Base-by-base conservation (phyloP, 306 rosid species). In the Cucumis hystrix region DNA sequence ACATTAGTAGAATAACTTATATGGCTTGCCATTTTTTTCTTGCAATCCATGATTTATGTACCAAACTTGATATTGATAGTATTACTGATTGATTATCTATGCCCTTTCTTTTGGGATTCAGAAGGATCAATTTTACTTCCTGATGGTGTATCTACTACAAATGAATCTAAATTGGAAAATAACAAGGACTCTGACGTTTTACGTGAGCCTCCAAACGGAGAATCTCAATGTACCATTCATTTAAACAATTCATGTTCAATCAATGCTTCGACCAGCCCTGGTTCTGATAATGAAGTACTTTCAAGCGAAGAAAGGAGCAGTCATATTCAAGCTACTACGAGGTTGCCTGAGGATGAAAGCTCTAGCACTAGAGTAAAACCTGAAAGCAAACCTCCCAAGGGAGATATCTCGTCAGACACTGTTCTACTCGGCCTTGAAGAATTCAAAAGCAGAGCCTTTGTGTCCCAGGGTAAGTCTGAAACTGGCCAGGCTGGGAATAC, bases 371-470 rank as follows among this genome's bases (percentile, higher is more conserved):
- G 69, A 43, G 77, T 54, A 21, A 89, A 83, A 87, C 81, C 20
- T 43, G 96, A 91, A 83, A 84, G 67, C 83, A 84, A 89, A 75
- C 64, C 75, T 66, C 84, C 77, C 56, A 90, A 91, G 82, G 51
- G 80, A 80, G 89, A 84, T 75, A 87, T 63, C 21, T 69, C 89
- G 41, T 79, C 92, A 54, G 84, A 83, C 81, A 63, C 83, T 75
- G 91, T 86, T 68, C 96, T 97, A 56, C 83, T 85, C 79, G 92
- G 98, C 78, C 99, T 96, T n/a, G 96, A 91, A 81, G 99, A 92
- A 84, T 96, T 89, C 80, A 96, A 96, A 84, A 96, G 92, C 84
- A 91, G 86, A 84, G 88, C 93, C 51, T 89, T 83, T 79, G 84
- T 82, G 83, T 79, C 93, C 58, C 87, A 86, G 87, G 77, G 76